Conservation (phyloP, 352 stramenopile species). For the Peronospora farinosa region DNA sequence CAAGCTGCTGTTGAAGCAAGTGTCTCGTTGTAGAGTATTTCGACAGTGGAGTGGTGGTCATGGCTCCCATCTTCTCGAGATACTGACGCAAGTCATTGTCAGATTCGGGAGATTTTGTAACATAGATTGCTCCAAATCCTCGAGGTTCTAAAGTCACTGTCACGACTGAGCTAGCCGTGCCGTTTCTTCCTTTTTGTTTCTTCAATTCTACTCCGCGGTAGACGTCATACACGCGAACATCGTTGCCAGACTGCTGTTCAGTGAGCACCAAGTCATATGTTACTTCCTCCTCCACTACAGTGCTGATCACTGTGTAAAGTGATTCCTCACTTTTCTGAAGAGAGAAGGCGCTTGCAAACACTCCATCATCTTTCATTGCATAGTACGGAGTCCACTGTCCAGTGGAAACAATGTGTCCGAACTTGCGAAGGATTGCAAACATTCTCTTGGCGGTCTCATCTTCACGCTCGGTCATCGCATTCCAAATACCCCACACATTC, state of each 20-base stretch:
- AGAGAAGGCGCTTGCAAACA: conserved; percentile 50
- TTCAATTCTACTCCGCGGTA: conserved; percentile 51
- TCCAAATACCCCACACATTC: conserved; percentile 87
- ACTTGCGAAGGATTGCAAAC: conserved; percentile 60
- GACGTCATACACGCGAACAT: conserved; percentile 47
- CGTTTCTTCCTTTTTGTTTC: conserved; percentile 6
- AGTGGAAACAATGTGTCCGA: conserved; percentile 40
- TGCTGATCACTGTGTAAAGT: conserved; percentile 65
- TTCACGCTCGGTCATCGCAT: conserved; percentile 68
- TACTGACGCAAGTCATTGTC: conserved; percentile 33
- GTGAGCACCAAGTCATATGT: conserved; percentile 35
- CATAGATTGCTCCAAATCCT: conserved; percentile 56
- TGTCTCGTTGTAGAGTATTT: conserved; percentile 37
- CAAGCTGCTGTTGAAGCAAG: conserved; percentile 37
- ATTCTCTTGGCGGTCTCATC: conserved; percentile 50
- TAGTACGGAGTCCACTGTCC: conserved; percentile 56
- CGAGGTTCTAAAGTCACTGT: conserved; percentile 45
- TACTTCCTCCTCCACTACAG: conserved; percentile 15
- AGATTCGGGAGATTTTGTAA: conserved; percentile 9
- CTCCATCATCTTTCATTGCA: conserved; percentile 18
- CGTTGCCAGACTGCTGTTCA: conserved; percentile 12
- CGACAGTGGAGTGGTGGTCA: conserved; percentile 43
- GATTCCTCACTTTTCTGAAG: conserved; percentile 22
- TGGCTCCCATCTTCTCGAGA: conserved; percentile 38
- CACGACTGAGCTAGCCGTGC: conserved; percentile 7